phyloP scores from a whole-genome alignment of 306 rosid species.

The Quercus variabilis region DNA sequence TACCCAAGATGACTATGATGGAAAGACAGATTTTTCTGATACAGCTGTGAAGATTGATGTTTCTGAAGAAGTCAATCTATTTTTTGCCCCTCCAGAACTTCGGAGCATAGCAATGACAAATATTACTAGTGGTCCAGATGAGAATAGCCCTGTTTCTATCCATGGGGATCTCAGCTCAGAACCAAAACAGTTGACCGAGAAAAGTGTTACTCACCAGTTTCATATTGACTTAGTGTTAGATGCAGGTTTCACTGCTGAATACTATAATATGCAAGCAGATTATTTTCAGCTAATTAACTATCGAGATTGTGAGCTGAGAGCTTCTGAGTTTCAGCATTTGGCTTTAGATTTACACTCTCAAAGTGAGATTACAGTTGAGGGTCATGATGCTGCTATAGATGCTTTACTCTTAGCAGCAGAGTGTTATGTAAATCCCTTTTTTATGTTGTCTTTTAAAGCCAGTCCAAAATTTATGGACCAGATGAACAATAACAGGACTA shows the following conservation, averaged over 20 bases:
- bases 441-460: conserved; percentile 56
- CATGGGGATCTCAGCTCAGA: conserved; percentile 42
- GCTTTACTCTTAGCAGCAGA: conserved; percentile 92
- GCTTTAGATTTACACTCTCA: conserved; percentile 83
- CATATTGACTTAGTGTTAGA: conserved; percentile 47
- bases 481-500: conserved; percentile 31
- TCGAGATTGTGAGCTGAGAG: conserved; percentile 68
- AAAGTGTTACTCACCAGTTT: conserved; percentile 31
- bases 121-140: conserved; percentile 40
- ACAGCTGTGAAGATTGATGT: conserved; percentile 47
- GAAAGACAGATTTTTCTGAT: conserved; percentile 56
- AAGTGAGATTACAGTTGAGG: conserved; percentile 58
- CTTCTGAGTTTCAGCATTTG: conserved; percentile 81
- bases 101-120: conserved; percentile 50
- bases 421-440: conserved; percentile 89
- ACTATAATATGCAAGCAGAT: conserved; percentile 74
- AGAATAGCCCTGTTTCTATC: conserved; percentile 41
- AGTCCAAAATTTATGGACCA: conserved; percentile 42
- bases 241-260: conserved; percentile 54
- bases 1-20: conserved; percentile 63
- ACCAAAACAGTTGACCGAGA: conserved; percentile 40
- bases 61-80: conserved; percentile 60
- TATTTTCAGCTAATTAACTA: conserved; percentile 72
- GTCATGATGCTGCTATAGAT: conserved; percentile 92
- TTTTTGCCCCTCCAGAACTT: conserved; percentile 68